Evolutionary conservation across 2,329 filamentous ascomycete genomes (phyloP), one percentile per base, ranked within the genome.

Genomic region (Aphanoascus verrucosus): DNA sequence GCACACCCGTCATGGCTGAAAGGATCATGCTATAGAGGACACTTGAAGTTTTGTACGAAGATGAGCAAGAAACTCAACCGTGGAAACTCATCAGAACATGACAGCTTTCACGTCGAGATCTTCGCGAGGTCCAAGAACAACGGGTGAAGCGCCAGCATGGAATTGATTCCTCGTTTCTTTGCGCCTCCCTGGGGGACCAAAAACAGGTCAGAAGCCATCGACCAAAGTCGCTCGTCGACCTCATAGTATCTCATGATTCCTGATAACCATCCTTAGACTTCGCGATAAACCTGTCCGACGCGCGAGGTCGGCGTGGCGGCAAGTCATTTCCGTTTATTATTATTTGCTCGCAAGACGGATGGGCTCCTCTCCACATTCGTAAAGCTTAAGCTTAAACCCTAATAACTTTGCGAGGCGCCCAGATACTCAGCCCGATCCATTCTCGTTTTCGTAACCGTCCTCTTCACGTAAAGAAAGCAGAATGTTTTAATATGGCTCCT

Each of bases 351-450:
- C 32, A 46, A 17, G 47, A 40, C 34, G 28, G 47, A 49, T 49
- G 46, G 34, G 20, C 23, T 41, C 35, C 37, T 43, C 51, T 48
- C 51, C 43, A 49, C 50, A 47, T 8, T 47, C 12, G 19, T 41
- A 41, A 49, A 53, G 45, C 51, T 53, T 53, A 53, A 53, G 51
- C 51, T 48, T 53, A 53, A 51, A 49, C 20, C 37, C 37, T 48
- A 48, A 17, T 37, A 32, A 34, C 31, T 28, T 48, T 49, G 6
- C 51, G 23, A 40, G 44, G 51, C 51, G 43, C 37, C 51, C 51
- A 53, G 35, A 43, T 48, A 9, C 19, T 42, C 7, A 28, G 6
- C 15, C 50, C 49, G 28, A 19, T 12, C 5, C 3, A 51, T 23
- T 28, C 14, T 49, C 31, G 32, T 19, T 35, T 47, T 15, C 20